Conservation (phyloP, 805 yeast species). For the Metschnikowia amazonensis region DNA sequence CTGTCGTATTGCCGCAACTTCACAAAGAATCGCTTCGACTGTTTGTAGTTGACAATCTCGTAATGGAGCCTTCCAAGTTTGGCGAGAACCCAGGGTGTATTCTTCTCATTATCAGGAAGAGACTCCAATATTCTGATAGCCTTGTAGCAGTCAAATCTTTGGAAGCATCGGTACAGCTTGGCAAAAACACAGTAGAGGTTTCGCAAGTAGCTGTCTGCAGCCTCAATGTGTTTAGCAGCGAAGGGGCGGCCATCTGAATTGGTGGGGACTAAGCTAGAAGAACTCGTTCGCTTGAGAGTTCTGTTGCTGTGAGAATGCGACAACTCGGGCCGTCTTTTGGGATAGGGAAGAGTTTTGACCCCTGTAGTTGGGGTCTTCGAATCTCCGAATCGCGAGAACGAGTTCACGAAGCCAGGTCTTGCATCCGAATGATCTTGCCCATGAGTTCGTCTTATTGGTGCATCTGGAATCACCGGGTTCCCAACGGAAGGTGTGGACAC, state of each 20-base stretch:
- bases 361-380: constrained; percentile 15
- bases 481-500: constrained; percentile 21
- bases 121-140: constrained; percentile 68
- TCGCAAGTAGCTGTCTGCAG: constrained; percentile 40
- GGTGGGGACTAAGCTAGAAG: constrained; percentile 9
- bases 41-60: constrained; percentile 82
- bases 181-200: constrained; percentile 53
- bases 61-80: constrained; percentile 78
- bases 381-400: constrained; percentile 10
- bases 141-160: constrained; percentile 69
- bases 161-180: constrained; percentile 55
- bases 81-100: constrained; percentile 83
- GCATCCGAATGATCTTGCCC: constrained; percentile 11
- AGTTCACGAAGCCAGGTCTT: constrained; percentile 7
- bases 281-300: constrained; percentile 15
- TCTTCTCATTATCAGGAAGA: constrained; percentile 58
- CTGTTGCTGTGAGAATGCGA: constrained; percentile 9
- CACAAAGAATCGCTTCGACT: constrained; percentile 61
- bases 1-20: constrained; percentile 67
- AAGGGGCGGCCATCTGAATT: constrained; percentile 1
- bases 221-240: constrained; percentile 10
- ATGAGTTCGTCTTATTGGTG: constrained; percentile 30
- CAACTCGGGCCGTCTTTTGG: constrained; percentile 13
- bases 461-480: constrained; percentile 29
- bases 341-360: constrained; percentile 11